Percentiles rank a stretch among this genome's conserved stretches.
These are phyloP conservation scores for Ophiostoma ulmi DNA, from an alignment of 2,329 filamentous ascomycete genomes.

Conservation along the genomic window DNA sequence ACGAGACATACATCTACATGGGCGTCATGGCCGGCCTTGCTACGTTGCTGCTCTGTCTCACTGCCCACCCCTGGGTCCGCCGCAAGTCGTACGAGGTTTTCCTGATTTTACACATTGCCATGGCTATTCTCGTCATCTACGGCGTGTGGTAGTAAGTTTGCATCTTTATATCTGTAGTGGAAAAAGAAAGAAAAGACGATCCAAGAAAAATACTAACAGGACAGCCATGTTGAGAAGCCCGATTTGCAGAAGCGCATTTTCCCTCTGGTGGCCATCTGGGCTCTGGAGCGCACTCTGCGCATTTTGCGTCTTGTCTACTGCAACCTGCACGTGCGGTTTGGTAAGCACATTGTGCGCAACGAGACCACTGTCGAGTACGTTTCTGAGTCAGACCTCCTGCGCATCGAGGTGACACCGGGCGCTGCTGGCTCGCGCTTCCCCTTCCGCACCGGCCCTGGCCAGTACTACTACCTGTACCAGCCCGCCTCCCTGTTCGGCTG, in stretches of 20 bases:
- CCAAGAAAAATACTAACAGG: background rate
- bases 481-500: conserved; percentile 40
- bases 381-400: conserved; percentile 23
- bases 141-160: conserved; percentile 29
- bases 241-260: conserved; percentile 22
- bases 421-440: conserved; percentile 10
- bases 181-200: too few species aligned
- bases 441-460: conserved; percentile 36
- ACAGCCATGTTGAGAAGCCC: conserved; percentile 26
- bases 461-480: conserved; percentile 44
- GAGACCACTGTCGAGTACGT: conserved; percentile 20
- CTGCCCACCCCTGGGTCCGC: conserved; percentile 49
- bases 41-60: conserved; percentile 43
- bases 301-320: conserved; percentile 40
- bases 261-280: conserved; percentile 28
- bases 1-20: conserved; percentile 1
- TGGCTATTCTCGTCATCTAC: conserved; percentile 40
- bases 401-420: conserved; percentile 23
- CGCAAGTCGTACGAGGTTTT: conserved; percentile 49
- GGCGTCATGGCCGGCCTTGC: conserved; percentile 36
- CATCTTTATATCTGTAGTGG: background rate
- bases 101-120: conserved; percentile 39
- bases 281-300: conserved; percentile 33
- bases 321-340: conserved; percentile 32
- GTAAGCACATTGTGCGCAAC: conserved; percentile 20